phyloP scores from a whole-genome alignment of 176 grass and related monocot species.

The Triticum timopheevii region DNA sequence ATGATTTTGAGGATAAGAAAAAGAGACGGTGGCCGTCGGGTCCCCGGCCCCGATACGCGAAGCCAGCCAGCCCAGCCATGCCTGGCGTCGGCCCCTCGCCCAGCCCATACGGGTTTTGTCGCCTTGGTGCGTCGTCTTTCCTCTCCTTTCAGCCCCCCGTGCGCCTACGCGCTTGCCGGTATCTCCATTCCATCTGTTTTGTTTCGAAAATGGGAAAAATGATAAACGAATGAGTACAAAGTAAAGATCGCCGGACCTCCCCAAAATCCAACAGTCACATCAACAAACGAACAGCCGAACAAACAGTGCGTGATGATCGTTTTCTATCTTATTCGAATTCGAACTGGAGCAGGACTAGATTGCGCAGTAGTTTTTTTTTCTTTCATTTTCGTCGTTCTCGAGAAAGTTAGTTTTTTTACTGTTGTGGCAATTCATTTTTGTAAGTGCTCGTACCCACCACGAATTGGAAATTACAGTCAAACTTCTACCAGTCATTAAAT shows the following conservation, averaged over 20 bases:
- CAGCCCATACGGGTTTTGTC: constrained; percentile 47
- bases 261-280: neutral
- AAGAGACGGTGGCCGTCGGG: constrained; percentile 1
- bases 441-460: neutral
- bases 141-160: neutral
- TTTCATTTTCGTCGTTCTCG: neutral
- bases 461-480: neutral
- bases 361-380: neutral
- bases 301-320: neutral
- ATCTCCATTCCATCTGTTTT: neutral
- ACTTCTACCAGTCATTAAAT: constrained; percentile 6
- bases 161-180: neutral
- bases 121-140: constrained; percentile 43
- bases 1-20: neutral
- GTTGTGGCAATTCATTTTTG: neutral
- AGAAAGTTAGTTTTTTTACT: too few relatives aligned
- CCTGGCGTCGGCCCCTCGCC: neutral
- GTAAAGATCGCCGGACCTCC: neutral
- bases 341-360: neutral
- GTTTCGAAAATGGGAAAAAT: neutral
- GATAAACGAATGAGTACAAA: neutral
- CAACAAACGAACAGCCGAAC: neutral
- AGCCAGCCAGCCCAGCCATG: neutral
- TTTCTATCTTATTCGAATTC: neutral
- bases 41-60: constrained; percentile 17